Base-by-base conservation (phyloP, 306 rosid genomes). In the Chamaecrista fasciculata region DNA sequence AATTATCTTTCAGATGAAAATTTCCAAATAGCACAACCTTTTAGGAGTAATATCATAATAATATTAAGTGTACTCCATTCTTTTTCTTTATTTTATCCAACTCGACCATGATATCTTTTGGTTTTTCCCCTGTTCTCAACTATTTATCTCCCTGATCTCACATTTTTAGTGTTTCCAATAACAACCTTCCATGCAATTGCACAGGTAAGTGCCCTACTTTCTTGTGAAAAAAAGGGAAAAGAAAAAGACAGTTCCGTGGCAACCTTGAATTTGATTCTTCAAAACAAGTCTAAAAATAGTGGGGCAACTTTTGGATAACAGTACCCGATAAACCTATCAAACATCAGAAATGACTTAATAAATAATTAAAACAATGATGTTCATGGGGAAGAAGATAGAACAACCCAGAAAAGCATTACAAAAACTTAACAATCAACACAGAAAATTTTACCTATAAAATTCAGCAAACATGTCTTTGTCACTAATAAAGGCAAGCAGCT, bases 401-500 rank as follows among this genome's bases (percentile, higher is more conserved):
- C 46, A 36, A 23, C 59, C 21, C 8, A 1, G 55, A 60, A 12
- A 26, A n/a, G 47, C 26, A 69, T 39, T 55, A 46, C 20, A 5
- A 39, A 53, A 34, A 58, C 66, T 9, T 40, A 46, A 61, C 34
- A 6, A 55, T 43, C 48, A 59, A 23, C n/a, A n/a, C n/a, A 14
- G 5, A 52, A 65, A 42, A 8, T 28, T 74, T 74, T 78, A 79
- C 83, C 71, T 78, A 75, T 93, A 93, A 71, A 93, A 93, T 70
- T 93, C 98, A 40, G 96, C 96, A 83, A 84, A 93, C 66, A 93
- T 79, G 75, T 93, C 98, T 74, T 93, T 93, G 78, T 90, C 98
- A 11, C 94, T 85, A 64, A 93, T 90, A 76, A 88, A 93, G 25
- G 98, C 96, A 8, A 93, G 97, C 66, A 93, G 72, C 85, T 88